Evolutionary conservation across 306 rosid genomes (phyloP).

Genomic region (Chamaecrista fasciculata): DNA sequence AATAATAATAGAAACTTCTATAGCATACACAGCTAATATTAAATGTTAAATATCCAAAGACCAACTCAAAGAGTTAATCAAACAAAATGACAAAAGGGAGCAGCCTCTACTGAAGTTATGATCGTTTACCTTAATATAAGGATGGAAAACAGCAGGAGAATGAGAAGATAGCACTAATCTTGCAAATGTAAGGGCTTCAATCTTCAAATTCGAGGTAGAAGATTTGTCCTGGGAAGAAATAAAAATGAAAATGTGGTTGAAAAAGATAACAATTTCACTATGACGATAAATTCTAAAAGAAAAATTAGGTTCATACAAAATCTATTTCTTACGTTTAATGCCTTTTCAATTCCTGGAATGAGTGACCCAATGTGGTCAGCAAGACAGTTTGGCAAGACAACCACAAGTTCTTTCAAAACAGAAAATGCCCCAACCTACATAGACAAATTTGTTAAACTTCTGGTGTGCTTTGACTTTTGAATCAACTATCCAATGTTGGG

Average conservation of each 20-base stretch:
- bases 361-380: slow-evolving; percentile 98
- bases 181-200: slow-evolving; percentile 89
- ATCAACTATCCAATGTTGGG: slow-evolving; percentile 19
- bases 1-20: too few species aligned
- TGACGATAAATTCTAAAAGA: neutral
- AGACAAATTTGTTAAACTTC: slow-evolving; percentile 29
- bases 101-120: neutral
- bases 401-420: slow-evolving; percentile 95
- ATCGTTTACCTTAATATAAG: slow-evolving; percentile 71
- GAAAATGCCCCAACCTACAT: slow-evolving; percentile 97
- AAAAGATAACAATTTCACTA: slow-evolving; percentile 26
- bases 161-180: slow-evolving; percentile 91
- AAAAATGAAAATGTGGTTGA: neutral
- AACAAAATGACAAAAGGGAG: neutral
- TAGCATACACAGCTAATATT: neutral
- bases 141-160: slow-evolving; percentile 93
- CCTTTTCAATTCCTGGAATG: slow-evolving; percentile 97
- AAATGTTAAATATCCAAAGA: neutral
- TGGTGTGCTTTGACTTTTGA: slow-evolving; percentile 9
- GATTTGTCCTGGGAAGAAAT: slow-evolving; percentile 71
- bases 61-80: slow-evolving; percentile 11
- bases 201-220: slow-evolving; percentile 96
- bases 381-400: slow-evolving; percentile 95
- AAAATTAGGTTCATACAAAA: slow-evolving; percentile 7
- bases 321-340: slow-evolving; percentile 66